phyloP scores from a whole-genome alignment of 2,329 filamentous ascomycete species.

The Fusarium sp. region DNA sequence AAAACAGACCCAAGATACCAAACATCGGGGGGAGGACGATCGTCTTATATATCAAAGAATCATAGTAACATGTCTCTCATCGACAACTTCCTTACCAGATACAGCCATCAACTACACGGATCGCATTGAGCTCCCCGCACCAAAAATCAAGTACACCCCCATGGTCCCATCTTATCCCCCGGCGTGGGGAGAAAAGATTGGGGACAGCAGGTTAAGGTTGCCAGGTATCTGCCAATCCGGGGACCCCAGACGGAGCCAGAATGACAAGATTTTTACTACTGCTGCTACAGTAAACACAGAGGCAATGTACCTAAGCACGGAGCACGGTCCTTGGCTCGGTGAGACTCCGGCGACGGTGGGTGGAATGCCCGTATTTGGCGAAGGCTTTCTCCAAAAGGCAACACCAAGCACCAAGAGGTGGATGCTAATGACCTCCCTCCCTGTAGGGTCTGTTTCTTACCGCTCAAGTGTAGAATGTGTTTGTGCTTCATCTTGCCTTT shows the following conservation, averaged over 20 bases:
- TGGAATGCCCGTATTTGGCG: slow-evolving; percentile 18
- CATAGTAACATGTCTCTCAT: not conserved
- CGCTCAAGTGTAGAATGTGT: not conserved
- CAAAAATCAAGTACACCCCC: not conserved
- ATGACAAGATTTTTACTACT: not conserved
- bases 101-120: not conserved
- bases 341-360: slow-evolving; percentile 34
- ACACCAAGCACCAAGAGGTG: slow-evolving; percentile 21
- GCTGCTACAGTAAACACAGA: too few relatives aligned
- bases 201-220: not conserved
- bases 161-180: slow-evolving; percentile 3
- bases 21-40: not conserved
- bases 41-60: slow-evolving; percentile 16
- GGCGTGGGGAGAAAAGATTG: slow-evolving; percentile 5
- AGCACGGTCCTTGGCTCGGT: slow-evolving; percentile 12
- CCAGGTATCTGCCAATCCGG: slow-evolving; percentile 37
- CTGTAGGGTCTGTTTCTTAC: not conserved
- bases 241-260: slow-evolving; percentile 42
- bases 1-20: not conserved
- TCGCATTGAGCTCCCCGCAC: slow-evolving; percentile 12
- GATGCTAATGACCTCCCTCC: not conserved
- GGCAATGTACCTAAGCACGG: not conserved
- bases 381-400: slow-evolving; percentile 32
- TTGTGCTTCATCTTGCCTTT: not conserved
- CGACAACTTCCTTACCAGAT: slow-evolving; percentile 7